Percentiles rank a stretch among this genome's conserved stretches.
Evolutionary conservation across 345 rosid genomes (phyloP).

Genomic region (Heritiera littoralis): DNA sequence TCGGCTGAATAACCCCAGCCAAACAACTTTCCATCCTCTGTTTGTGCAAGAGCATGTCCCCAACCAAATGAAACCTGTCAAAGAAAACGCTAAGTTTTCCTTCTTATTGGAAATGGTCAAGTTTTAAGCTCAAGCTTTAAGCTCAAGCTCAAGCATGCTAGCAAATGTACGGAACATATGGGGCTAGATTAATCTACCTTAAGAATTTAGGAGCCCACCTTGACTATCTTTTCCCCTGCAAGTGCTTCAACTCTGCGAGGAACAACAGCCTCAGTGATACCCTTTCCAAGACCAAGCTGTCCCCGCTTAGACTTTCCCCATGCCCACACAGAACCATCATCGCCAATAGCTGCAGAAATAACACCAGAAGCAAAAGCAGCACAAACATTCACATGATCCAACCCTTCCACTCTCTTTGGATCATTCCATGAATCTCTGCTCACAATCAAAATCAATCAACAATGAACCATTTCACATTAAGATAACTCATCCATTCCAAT

Average conservation of each 20-base stretch:
- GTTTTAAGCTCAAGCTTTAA: slow-evolving; percentile 1
- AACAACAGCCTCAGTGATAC: slow-evolving; percentile 45
- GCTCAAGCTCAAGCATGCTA: background rate
- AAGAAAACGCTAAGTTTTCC: slow-evolving; percentile 23
- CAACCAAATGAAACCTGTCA: slow-evolving; percentile 89
- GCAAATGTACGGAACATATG: background rate
- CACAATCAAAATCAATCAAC: slow-evolving; percentile 17
- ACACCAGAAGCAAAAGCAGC: slow-evolving; percentile 87
- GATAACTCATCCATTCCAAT: background rate
- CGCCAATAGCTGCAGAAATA: slow-evolving; percentile 70
- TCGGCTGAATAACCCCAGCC: slow-evolving; percentile 97
- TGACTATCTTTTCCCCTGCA: slow-evolving; percentile 58
- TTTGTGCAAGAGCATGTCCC: slow-evolving; percentile 85
- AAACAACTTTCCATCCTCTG: slow-evolving; percentile 69
- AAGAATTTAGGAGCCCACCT: slow-evolving; percentile 51
- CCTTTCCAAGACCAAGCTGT: slow-evolving; percentile 90
- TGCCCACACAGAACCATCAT: slow-evolving; percentile 89
- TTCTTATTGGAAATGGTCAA: background rate
- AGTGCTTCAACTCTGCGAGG: slow-evolving; percentile 71
- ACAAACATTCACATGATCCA: slow-evolving; percentile 53
- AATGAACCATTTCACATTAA: slow-evolving; percentile 12
- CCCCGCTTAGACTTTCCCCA: slow-evolving; percentile 98
- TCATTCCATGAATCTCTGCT: slow-evolving; percentile 57
- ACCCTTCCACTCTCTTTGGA: slow-evolving; percentile 68
- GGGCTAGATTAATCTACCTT: background rate